A percentile compares a stretch with the other conserved stretches of the same genome.
These are phyloP conservation scores for Rhizopogon sp. DNA, from an alignment of 768 basidiomycete species.

Conservation along the genomic window DNA sequence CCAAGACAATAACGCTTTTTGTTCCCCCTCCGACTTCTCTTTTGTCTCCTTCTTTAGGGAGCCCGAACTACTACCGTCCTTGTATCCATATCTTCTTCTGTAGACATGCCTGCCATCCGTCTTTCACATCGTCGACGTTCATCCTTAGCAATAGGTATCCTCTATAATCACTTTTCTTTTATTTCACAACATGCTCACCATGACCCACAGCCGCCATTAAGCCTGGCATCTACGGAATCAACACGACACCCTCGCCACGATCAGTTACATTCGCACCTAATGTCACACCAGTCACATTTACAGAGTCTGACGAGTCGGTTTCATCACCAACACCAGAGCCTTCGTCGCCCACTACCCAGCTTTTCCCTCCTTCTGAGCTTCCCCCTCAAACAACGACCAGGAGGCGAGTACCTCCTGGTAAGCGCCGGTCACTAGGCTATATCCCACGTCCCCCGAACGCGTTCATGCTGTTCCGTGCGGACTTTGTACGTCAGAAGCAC, in stretches of 20 bases:
- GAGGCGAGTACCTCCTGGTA: slow-evolving; percentile 53
- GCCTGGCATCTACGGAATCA: slow-evolving; percentile 49
- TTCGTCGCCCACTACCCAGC: slow-evolving; percentile 30
- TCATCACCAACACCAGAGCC: slow-evolving; percentile 19
- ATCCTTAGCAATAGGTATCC: slow-evolving; percentile 31
- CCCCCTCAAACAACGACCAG: slow-evolving; percentile 36
- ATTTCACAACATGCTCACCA: background rate
- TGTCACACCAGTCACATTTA: slow-evolving; percentile 50
- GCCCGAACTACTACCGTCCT: slow-evolving; percentile 4
- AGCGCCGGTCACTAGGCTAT: slow-evolving; percentile 52
- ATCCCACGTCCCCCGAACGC: slow-evolving; percentile 26
- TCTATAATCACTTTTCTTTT: background rate
- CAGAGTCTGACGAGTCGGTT: slow-evolving; percentile 27
- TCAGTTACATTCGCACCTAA: slow-evolving; percentile 62
- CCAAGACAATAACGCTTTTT: slow-evolving; percentile 22
- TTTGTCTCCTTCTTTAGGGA: slow-evolving; percentile 18
- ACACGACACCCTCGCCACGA: slow-evolving; percentile 33
- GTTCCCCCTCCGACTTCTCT: slow-evolving; percentile 8
- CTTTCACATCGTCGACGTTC: slow-evolving; percentile 37
- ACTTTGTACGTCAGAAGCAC: slow-evolving; percentile 38
- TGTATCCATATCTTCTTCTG: slow-evolving; percentile 7
- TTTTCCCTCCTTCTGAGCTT: slow-evolving; percentile 51
- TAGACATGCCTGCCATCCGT: slow-evolving; percentile 32
- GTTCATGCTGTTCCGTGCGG: slow-evolving; percentile 32
- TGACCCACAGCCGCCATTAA: slow-evolving; percentile 32